Base-by-base conservation (phyloP, 805 yeast species). In the Priceomyces haplophilus region DNA sequence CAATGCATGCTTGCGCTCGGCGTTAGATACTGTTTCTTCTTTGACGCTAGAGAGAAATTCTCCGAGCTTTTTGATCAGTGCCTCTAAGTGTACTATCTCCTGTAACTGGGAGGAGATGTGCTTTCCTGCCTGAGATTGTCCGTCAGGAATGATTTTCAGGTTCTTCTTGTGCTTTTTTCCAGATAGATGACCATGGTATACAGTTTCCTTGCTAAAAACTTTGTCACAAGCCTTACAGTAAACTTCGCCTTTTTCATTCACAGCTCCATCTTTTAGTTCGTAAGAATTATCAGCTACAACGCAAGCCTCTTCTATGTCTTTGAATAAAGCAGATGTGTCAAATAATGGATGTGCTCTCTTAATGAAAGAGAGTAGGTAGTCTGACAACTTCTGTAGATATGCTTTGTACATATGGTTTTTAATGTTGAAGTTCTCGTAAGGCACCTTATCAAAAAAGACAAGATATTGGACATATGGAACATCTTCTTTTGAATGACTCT, bases 91-190 rank as follows among this genome's bases (percentile, higher is more conserved):
- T 47, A 78, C 82, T n/a, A 44, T 33, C 15, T 41, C 36, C 13
- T 20, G 11, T n/a, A 10, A 11, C 10, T 16, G 21, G 15, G 30
- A 20, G n/a, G n/a, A n/a, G n/a, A n/a, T n/a, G n/a, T n/a, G n/a
- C n/a, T n/a, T 12, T 12, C n/a, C n/a, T 5, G n/a, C n/a, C 29
- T 17, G 33, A 29, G 24, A 25, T 20, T 27, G 15, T 27, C 15
- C 15, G 15, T 4, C 15, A 27, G n/a, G 15, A n/a, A 27, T 12
- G 2, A 50, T 55, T 19, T 47, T 53, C 0, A 51, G 56, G 30
- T 79, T 79, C 50, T 80, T 83, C 43, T 72, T 64, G 57, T 91
- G 97, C 51, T 82, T 83, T 56, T 85, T 86, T 1, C 96, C 95
- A 1, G 53, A 46, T 19, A 88, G 60, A 68, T 91, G 97, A 2